Evolutionary conservation across 1,139 yeast species (phyloP).

Genomic region (Yamadazyma triangularis): DNA sequence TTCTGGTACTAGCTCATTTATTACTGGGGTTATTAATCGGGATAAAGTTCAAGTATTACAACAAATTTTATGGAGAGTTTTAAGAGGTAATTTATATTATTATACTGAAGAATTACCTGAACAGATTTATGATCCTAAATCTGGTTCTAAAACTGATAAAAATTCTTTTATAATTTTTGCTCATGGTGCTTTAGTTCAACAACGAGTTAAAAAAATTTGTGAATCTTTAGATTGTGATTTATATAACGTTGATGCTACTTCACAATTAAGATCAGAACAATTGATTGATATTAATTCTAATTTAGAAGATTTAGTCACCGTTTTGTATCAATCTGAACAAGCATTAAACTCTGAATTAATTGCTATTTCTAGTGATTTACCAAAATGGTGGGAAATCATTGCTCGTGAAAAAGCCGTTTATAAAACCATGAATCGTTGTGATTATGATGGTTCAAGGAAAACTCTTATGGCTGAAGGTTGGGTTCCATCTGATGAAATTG

Average conservation of each 20-base stretch:
- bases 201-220: conserved; percentile 39
- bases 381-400: conserved; percentile 64
- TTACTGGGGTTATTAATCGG: conserved; percentile 80
- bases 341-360: conserved; percentile 66
- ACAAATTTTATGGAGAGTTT: conserved; percentile 86
- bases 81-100: conserved; percentile 84
- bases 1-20: conserved; percentile 36
- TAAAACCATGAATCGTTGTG: conserved; percentile 61
- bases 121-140: conserved; percentile 32
- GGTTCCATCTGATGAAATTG: conserved; percentile 62
- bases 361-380: conserved; percentile 69
- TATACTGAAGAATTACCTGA: conserved; percentile 65
- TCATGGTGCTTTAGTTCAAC: conserved; percentile 39
- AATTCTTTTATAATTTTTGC: conserved; percentile 43
- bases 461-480: conserved; percentile 75
- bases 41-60: conserved; percentile 68
- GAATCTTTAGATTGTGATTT: conserved; percentile 45
- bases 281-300: conserved; percentile 51
- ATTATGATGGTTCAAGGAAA: conserved; percentile 60
- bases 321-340: conserved; percentile 48
- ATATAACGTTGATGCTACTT: conserved; percentile 31
- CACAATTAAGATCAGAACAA: conserved; percentile 38
- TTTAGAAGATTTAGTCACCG: conserved; percentile 55
- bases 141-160: conserved; percentile 28
- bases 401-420: conserved; percentile 71